Conservation (phyloP, 1,284 basidiomycete species). For the Pascua guehoae region DNA sequence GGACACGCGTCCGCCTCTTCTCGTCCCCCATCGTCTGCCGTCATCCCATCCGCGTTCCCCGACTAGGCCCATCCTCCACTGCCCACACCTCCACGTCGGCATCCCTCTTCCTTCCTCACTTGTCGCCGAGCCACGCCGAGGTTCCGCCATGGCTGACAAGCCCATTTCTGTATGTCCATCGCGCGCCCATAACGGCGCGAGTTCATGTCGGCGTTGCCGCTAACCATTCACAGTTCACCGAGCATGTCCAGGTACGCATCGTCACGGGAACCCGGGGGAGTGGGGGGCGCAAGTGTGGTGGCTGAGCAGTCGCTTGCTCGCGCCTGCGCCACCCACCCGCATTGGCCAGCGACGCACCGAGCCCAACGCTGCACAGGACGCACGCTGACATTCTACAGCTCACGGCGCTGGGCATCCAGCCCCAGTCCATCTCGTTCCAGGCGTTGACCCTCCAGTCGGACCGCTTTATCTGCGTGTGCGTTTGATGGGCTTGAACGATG, state of each 20-base stretch:
- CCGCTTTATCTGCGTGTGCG: slow-evolving; percentile 78
- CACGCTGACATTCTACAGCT: slow-evolving; percentile 58
- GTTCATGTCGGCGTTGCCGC: slow-evolving; percentile 1
- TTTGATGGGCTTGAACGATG: slow-evolving; percentile 19
- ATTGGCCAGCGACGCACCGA: background rate
- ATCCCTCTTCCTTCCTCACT: background rate
- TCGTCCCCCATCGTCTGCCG: background rate
- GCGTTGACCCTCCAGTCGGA: slow-evolving; percentile 94
- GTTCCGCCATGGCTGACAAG: slow-evolving; percentile 42
- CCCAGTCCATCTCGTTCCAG: slow-evolving; percentile 96
- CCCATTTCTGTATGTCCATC: slow-evolving; percentile 40
- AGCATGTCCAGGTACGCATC: slow-evolving; percentile 50
- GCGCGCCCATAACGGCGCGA: background rate
- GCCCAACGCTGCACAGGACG: background rate
- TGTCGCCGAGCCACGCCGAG: slow-evolving; percentile 1
- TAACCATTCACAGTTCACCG: slow-evolving; percentile 45
- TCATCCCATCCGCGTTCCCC: background rate
- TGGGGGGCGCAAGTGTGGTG: background rate
- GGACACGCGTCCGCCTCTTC: background rate
- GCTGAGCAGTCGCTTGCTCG: background rate
- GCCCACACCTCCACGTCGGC: slow-evolving; percentile 8
- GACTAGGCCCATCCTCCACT: background rate
- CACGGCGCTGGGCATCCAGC: slow-evolving; percentile 92
- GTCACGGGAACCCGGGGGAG: background rate
- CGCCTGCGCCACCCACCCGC: background rate